A percentile compares a stretch with the other conserved stretches of the same genome.
phyloP scores from a whole-genome alignment of 805 yeast genomes.

The Metschnikowia koreensis region DNA sequence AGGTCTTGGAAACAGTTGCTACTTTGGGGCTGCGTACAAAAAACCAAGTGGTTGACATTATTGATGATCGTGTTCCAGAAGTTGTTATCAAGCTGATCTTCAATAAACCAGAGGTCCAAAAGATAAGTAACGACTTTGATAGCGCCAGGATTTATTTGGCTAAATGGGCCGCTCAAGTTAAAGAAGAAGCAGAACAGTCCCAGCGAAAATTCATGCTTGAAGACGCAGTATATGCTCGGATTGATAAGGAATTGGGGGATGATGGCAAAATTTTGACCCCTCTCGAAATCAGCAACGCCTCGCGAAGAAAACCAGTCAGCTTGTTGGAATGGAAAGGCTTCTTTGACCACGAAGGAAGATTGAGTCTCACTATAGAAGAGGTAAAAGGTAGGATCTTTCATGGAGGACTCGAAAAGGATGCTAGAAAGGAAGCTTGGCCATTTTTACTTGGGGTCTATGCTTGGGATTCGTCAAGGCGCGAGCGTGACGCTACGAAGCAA shows the following conservation, averaged over 20 bases:
- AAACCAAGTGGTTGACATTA: conserved; percentile 59
- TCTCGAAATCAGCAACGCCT: conserved; percentile 57
- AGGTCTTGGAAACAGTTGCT: conserved; percentile 79
- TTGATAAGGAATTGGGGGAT: conserved; percentile 58
- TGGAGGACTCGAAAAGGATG: conserved; percentile 67
- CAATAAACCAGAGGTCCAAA: conserved; percentile 74
- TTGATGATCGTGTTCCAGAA: conserved; percentile 62
- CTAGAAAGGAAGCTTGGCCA: conserved; percentile 79
- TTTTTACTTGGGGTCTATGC: conserved; percentile 81
- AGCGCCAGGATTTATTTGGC: conserved; percentile 90
- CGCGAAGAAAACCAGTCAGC: conserved; percentile 66
- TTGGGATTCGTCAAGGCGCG: conserved; percentile 78
- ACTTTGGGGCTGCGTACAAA: conserved; percentile 54
- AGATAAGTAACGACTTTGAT: conserved; percentile 86
- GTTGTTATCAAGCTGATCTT: conserved; percentile 54
- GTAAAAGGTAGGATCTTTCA: conserved; percentile 84
- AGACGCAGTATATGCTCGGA: conserved; percentile 56
- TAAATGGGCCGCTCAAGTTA: conserved; percentile 94
- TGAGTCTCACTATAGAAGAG: conserved; percentile 71
- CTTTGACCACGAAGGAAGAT: conserved; percentile 76
- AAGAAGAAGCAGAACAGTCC: conserved; percentile 77
- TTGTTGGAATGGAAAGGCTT: conserved; percentile 78
- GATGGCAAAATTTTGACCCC: conserved; percentile 48
- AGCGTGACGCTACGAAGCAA: conserved; percentile 56
- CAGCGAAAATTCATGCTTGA: conserved; percentile 51